A percentile compares a stretch with the other conserved stretches of the same genome.
Conservation (phyloP, 2,329 filamentous ascomycete species). For the Diaporthe citri region DNA sequence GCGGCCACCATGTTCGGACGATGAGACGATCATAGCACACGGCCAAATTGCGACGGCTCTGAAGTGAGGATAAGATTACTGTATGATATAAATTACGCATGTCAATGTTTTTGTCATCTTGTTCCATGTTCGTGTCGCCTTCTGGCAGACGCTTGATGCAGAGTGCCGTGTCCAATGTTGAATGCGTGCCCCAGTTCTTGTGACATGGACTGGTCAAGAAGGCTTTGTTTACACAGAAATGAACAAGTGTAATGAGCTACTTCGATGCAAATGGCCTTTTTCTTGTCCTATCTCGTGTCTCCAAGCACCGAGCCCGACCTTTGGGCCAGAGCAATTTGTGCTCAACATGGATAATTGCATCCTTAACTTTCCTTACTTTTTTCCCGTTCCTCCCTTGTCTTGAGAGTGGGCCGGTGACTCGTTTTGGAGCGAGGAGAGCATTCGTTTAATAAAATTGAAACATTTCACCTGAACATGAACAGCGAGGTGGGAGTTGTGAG, state of each 20-base stretch:
- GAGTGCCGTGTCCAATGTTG: neutral
- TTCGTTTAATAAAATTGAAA: neutral
- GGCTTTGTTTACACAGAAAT: neutral
- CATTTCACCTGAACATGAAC: neutral
- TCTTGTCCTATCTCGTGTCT: too few relatives aligned
- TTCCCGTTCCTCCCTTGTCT: neutral
- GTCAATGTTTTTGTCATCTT: constrained; percentile 2
- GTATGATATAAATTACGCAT: constrained; percentile 39
- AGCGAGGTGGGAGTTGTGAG: neutral
- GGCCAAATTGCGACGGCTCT: constrained; percentile 30
- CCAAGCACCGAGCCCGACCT: neutral
- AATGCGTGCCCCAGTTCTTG: neutral
- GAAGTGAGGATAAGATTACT: constrained; percentile 37
- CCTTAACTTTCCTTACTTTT: neutral
- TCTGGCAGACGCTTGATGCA: too few relatives aligned
- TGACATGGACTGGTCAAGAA: neutral
- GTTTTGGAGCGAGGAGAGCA: neutral
- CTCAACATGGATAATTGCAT: neutral
- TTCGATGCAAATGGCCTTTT: neutral
- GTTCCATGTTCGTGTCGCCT: neutral
- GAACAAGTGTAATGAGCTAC: neutral
- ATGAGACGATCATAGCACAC: constrained; percentile 35
- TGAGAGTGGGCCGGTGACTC: neutral
- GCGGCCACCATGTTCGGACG: constrained; percentile 34
- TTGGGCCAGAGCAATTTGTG: neutral